Conservation (phyloP, 106 monocot species). For the Cymbidium sinense region DNA sequence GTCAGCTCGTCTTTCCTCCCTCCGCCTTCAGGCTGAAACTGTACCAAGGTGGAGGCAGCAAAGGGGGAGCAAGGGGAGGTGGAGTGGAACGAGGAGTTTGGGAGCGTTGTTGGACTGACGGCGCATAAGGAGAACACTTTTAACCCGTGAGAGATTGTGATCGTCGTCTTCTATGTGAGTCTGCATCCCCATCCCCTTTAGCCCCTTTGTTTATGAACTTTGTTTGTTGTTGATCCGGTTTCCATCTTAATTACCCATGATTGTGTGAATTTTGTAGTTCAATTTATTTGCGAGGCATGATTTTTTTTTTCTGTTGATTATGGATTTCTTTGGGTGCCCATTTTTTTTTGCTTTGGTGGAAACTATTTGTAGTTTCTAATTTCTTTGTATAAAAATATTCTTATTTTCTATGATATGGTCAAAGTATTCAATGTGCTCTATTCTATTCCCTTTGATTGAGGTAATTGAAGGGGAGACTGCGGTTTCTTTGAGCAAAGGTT, state of each 20-base stretch:
- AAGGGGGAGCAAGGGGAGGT: conserved; percentile 10
- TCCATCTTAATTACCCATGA: background rate
- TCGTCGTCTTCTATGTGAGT: conserved; percentile 66
- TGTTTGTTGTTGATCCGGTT: background rate
- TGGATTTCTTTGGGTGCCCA: background rate
- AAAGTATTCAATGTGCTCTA: too few relatives aligned
- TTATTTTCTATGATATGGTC: too few relatives aligned
- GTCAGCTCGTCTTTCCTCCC: too few relatives aligned
- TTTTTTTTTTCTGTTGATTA: background rate
- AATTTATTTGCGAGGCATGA: background rate
- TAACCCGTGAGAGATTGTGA: conserved; percentile 71
- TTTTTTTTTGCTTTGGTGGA: background rate
- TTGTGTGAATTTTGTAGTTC: background rate
- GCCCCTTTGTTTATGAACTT: background rate
- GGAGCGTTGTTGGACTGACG: conserved; percentile 29
- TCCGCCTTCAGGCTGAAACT: too few relatives aligned
- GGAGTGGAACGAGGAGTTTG: conserved; percentile 63
- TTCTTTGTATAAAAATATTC: too few relatives aligned
- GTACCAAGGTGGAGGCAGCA: conserved; percentile 32
- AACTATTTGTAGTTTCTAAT: too few relatives aligned
- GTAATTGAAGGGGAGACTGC: too few relatives aligned
- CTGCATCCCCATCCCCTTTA: background rate
- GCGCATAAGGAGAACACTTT: conserved; percentile 42
- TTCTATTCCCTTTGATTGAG: too few relatives aligned
- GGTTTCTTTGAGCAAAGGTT: too few relatives aligned